These are phyloP conservation scores for Kokia cookei DNA, from an alignment of 441 rosid species.

Conservation along the genomic window DNA sequence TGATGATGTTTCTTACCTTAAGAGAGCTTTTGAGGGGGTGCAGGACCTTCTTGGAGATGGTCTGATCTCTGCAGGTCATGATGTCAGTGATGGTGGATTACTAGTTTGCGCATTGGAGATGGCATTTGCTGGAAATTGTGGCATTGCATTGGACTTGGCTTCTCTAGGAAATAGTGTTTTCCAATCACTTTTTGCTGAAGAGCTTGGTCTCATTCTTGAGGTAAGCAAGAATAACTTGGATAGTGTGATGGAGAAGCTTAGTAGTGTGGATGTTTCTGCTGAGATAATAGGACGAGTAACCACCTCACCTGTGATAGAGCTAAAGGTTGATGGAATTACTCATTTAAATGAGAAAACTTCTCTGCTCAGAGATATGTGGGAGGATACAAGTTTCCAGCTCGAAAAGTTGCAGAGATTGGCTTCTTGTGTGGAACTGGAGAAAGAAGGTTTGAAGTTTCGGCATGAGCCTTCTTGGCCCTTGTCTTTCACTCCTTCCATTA, in stretches of 20 bases:
- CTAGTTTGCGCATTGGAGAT: conserved; percentile 74
- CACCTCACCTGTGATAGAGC: conserved; percentile 38
- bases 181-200: conserved; percentile 81
- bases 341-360: conserved; percentile 57
- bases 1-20: conserved; percentile 72
- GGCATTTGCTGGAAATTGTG: conserved; percentile 95
- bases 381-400: conserved; percentile 85
- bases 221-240: conserved; percentile 60
- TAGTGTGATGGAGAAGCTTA: conserved; percentile 48
- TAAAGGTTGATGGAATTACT: conserved; percentile 56
- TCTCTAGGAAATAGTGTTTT: conserved; percentile 61
- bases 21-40: conserved; percentile 63
- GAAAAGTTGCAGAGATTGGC: conserved; percentile 80
- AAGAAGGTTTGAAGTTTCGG: conserved; percentile 76
- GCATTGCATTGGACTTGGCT: conserved; percentile 47
- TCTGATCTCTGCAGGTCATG: conserved; percentile 81
- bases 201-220: conserved; percentile 83
- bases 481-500: conserved; percentile 68
- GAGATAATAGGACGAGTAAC: conserved; percentile 78
- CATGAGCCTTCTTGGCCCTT: conserved; percentile 72
- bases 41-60: conserved; percentile 61
- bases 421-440: conserved; percentile 82
- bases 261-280: conserved; percentile 35
- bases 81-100: conserved; percentile 93
- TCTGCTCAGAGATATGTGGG: conserved; percentile 86